These are phyloP conservation scores for Tylopilus sp. DNA, from an alignment of 1,284 basidiomycete genomes.

Conservation along the genomic window DNA sequence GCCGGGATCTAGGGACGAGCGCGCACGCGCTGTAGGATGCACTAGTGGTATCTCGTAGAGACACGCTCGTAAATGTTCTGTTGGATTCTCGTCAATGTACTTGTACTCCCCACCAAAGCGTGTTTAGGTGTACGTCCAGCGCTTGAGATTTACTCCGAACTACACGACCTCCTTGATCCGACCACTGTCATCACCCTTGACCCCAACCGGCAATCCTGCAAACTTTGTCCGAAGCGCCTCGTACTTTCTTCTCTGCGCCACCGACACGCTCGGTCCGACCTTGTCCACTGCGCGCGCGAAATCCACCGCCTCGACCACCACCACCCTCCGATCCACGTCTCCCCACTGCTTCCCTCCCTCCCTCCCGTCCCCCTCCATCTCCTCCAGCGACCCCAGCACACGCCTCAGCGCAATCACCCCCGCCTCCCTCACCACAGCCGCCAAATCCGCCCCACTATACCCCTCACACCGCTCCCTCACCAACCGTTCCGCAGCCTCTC, in stretches of 20 bases:
- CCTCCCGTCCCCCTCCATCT: constrained; percentile 35
- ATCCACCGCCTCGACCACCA: constrained; percentile 61
- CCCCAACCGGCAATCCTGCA: constrained; percentile 61
- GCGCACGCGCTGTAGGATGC: not conserved
- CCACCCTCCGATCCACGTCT: constrained; percentile 13
- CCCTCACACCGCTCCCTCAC: constrained; percentile 70
- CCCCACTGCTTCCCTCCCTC: not conserved
- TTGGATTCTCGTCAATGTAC: too few relatives aligned
- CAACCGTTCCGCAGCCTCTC: constrained; percentile 41
- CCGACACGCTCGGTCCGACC: constrained; percentile 83
- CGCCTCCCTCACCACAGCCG: constrained; percentile 85
- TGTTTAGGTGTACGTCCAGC: too few relatives aligned
- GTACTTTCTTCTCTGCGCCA: constrained; percentile 79
- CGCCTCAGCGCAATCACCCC: constrained; percentile 80
- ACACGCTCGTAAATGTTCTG: too few relatives aligned
- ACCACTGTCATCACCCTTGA: constrained; percentile 14
- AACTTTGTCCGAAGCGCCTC: constrained; percentile 77
- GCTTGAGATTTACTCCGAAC: too few relatives aligned
- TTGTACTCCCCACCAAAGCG: too few relatives aligned
- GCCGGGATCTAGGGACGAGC: not conserved
- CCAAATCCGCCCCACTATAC: constrained; percentile 88
- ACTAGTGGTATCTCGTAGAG: constrained; percentile 17
- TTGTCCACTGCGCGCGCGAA: constrained; percentile 78
- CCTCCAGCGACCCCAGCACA: constrained; percentile 58
- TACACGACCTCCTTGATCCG: constrained; percentile 17